These are phyloP conservation scores for Fusarium duplospermum DNA, from an alignment of 2,329 filamentous ascomycete species.

Conservation along the genomic window DNA sequence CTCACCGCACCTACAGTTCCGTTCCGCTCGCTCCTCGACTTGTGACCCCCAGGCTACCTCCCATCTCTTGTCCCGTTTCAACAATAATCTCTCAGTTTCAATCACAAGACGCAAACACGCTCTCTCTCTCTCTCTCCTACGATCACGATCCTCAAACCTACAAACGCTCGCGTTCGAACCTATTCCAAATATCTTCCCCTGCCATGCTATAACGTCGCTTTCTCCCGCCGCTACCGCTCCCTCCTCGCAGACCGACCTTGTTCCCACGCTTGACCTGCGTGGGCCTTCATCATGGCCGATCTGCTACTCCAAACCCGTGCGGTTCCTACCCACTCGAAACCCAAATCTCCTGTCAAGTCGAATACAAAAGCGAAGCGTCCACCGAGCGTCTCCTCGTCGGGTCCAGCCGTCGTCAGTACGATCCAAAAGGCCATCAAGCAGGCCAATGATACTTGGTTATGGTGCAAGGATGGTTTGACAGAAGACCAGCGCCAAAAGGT, in stretches of 20 bases:
- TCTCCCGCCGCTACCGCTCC: not conserved
- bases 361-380: conserved; percentile 43
- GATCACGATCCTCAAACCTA: not conserved
- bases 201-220: conserved; percentile 30
- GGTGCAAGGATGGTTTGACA: conserved; percentile 65
- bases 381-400: conserved; percentile 15
- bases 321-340: conserved; percentile 35
- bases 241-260: conserved; percentile 17
- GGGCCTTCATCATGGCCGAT: conserved; percentile 42
- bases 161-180: not conserved
- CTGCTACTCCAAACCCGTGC: conserved; percentile 42
- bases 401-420: conserved; percentile 37
- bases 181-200: not conserved
- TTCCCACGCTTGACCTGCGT: conserved; percentile 16
- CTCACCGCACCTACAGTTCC: conserved; percentile 23
- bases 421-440: conserved; percentile 51
- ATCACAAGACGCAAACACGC: not conserved
- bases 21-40: conserved; percentile 4
- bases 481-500: conserved; percentile 61
- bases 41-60: conserved; percentile 27
- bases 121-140: not conserved
- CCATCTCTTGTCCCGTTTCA: conserved; percentile 9
- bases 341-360: conserved; percentile 28
- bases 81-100: conserved; percentile 9
- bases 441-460: conserved; percentile 57